These are phyloP conservation scores for Populus davidiana DNA, from an alignment of 345 rosid species.

Conservation along the genomic window DNA sequence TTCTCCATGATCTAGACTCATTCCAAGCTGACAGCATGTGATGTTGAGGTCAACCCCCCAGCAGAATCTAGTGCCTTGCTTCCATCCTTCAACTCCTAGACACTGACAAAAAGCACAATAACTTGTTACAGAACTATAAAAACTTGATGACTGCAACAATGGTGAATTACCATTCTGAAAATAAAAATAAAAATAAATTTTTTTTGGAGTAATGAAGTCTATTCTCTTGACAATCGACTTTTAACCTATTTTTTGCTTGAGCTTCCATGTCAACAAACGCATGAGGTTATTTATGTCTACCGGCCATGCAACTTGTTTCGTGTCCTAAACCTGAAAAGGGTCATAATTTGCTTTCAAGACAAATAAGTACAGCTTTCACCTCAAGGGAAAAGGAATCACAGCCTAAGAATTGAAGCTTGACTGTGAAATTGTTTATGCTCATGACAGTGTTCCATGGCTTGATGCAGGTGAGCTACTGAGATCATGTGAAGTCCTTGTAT, in stretches of 20 bases:
- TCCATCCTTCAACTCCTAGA: background rate
- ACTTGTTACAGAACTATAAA: background rate
- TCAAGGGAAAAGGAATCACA: background rate
- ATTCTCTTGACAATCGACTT: too few species aligned
- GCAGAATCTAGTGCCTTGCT: background rate
- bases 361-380: background rate
- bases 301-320: background rate
- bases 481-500: background rate
- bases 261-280: too few species aligned
- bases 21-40: background rate
- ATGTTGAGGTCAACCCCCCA: constrained; percentile 1
- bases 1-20: background rate
- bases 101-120: background rate
- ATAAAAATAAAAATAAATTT: too few species aligned
- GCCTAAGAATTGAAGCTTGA: background rate
- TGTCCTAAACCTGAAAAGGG: background rate
- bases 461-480: constrained; percentile 3
- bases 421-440: background rate
- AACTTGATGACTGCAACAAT: too few species aligned
- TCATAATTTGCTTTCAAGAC: background rate
- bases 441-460: background rate
- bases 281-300: too few species aligned
- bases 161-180: too few species aligned
- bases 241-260: too few species aligned
- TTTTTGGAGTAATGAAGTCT: too few species aligned